Evolutionary conservation across 2,329 filamentous ascomycete genomes (phyloP).

Genomic region (Dothideomycetes sp.): DNA sequence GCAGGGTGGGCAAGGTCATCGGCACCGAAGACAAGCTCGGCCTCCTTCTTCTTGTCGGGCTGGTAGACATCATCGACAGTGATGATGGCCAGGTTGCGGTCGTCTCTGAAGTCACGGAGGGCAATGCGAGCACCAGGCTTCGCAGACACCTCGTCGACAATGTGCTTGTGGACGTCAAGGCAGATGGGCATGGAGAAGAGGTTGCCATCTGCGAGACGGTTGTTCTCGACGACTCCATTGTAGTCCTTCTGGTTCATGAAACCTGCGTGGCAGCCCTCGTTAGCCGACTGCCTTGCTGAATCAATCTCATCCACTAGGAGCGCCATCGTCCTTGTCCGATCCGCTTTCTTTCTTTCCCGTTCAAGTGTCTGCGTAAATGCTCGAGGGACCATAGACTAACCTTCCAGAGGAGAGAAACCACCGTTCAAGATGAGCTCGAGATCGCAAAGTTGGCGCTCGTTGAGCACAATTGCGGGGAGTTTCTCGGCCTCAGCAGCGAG

Average conservation of each 20-base stretch:
- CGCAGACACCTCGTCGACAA: slow-evolving; percentile 63
- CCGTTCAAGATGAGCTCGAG: slow-evolving; percentile 94
- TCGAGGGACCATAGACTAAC: slow-evolving; percentile 39
- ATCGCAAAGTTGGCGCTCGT: slow-evolving; percentile 94
- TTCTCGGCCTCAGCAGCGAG: slow-evolving; percentile 75
- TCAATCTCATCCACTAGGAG: no score
- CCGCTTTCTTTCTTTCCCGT: slow-evolving; percentile 2
- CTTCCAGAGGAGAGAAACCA: slow-evolving; percentile 95
- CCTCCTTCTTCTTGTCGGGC: slow-evolving; percentile 89
- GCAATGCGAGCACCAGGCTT: slow-evolving; percentile 74
- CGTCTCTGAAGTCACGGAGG: slow-evolving; percentile 90
- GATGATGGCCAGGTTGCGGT: slow-evolving; percentile 89
- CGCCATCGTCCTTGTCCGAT: no score
- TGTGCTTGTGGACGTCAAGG: slow-evolving; percentile 68
- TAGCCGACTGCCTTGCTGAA: neutral
- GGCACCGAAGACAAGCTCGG: slow-evolving; percentile 86
- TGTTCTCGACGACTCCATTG: slow-evolving; percentile 80
- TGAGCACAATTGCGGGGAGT: slow-evolving; percentile 73
- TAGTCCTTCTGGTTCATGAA: slow-evolving; percentile 98
- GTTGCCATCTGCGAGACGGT: slow-evolving; percentile 75
- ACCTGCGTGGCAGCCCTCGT: slow-evolving; percentile 41
- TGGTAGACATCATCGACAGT: slow-evolving; percentile 92
- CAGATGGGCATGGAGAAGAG: slow-evolving; percentile 97
- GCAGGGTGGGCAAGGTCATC: slow-evolving; percentile 75
- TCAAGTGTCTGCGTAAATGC: no score